phyloP scores from a whole-genome alignment of 2,329 filamentous ascomycete species.

The Aspergillus brunneoviolaceus region DNA sequence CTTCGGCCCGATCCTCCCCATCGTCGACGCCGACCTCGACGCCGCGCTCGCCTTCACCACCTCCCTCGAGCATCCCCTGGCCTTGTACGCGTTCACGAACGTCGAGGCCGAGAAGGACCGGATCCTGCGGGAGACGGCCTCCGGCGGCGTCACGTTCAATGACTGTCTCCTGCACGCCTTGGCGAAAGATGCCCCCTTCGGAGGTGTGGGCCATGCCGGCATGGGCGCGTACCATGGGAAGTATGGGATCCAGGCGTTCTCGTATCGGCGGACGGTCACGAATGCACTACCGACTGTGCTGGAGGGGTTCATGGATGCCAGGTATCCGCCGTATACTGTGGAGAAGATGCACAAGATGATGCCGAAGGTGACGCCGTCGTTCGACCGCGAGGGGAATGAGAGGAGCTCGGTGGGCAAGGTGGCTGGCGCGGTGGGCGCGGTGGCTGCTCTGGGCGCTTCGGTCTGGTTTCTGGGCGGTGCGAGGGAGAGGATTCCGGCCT shows the following conservation, averaged over 20 bases:
- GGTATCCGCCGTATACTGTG: neutral
- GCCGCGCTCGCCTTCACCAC: slow-evolving; percentile 29
- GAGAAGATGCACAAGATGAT: neutral
- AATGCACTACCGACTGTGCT: neutral
- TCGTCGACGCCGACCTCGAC: slow-evolving; percentile 33
- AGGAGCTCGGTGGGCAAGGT: neutral
- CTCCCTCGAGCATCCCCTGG: slow-evolving; percentile 38
- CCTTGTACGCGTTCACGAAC: slow-evolving; percentile 45
- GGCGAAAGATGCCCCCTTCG: slow-evolving; percentile 11
- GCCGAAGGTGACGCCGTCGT: neutral
- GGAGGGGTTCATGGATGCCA: neutral
- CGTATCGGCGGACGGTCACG: neutral
- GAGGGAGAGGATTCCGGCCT: neutral
- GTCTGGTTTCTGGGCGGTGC: neutral
- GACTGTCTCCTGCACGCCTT: slow-evolving; percentile 10
- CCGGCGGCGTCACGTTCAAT: slow-evolving; percentile 15
- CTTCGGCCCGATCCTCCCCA: slow-evolving; percentile 47
- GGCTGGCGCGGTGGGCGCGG: neutral
- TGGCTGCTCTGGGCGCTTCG: neutral
- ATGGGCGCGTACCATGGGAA: slow-evolving; percentile 13
- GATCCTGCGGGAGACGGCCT: slow-evolving; percentile 2
- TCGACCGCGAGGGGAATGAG: slow-evolving; percentile 3
- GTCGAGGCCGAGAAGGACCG: slow-evolving; percentile 35
- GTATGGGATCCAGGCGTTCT: slow-evolving; percentile 9
- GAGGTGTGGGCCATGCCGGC: slow-evolving; percentile 14